A percentile compares a stretch with the other conserved stretches of the same genome.
phyloP scores from a whole-genome alignment of 768 basidiomycete species.

The Leucogyrophana mollusca region DNA sequence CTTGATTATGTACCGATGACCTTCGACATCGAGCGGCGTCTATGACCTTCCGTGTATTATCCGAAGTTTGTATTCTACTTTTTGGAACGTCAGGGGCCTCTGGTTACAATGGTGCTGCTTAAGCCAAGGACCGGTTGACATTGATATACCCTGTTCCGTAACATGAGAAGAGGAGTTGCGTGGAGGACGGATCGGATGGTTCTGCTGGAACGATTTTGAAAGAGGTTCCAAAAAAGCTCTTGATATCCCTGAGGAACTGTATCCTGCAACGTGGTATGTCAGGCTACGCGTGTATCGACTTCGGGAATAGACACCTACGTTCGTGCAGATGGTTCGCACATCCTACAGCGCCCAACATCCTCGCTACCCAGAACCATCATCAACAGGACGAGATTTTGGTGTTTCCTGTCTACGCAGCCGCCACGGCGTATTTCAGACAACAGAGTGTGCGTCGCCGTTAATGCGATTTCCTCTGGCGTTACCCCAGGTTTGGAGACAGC shows the following conservation, averaged over 20 bases:
- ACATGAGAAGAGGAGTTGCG: slow-evolving; percentile 81
- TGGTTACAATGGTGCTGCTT: too few species aligned
- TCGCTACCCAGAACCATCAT: slow-evolving; percentile 98
- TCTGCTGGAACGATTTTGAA: slow-evolving; percentile 84
- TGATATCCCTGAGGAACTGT: slow-evolving; percentile 85
- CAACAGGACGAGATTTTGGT: slow-evolving; percentile 81
- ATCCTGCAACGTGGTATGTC: slow-evolving; percentile 51
- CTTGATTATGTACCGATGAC: slow-evolving; percentile 73
- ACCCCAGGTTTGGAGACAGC: slow-evolving; percentile 79
- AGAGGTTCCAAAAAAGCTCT: slow-evolving; percentile 81
- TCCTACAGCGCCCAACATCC: slow-evolving; percentile 87
- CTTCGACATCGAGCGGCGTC: not conserved
- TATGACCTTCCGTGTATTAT: too few species aligned
- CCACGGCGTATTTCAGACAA: slow-evolving; percentile 77
- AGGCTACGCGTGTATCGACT: not conserved
- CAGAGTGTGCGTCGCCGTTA: slow-evolving; percentile 75
- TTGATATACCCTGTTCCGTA: slow-evolving; percentile 93
- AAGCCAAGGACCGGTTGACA: slow-evolving; percentile 75
- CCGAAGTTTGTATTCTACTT: too few species aligned
- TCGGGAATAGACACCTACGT: slow-evolving; percentile 56
- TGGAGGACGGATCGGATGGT: slow-evolving; percentile 45
- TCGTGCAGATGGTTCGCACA: slow-evolving; percentile 79
- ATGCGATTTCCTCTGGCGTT: slow-evolving; percentile 90
- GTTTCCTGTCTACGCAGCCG: slow-evolving; percentile 88
- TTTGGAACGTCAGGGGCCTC: too few species aligned